Conservation (phyloP, 2,329 filamentous ascomycete species). For the Colletotrichum nymphaeae region DNA sequence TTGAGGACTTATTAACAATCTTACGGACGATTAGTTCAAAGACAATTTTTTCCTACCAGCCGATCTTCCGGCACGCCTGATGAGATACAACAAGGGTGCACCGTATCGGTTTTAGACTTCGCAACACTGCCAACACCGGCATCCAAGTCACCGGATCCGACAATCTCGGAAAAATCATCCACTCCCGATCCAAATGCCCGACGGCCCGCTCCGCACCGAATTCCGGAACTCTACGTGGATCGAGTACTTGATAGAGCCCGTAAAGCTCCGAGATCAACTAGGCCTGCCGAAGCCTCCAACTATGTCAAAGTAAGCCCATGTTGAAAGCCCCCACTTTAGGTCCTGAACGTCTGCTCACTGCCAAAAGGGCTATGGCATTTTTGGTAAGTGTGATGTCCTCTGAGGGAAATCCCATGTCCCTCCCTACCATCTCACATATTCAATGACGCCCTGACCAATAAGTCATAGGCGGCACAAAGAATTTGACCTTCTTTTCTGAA, state of each 20-base stretch:
- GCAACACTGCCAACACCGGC: background rate
- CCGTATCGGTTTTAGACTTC: conserved; percentile 26
- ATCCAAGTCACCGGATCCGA: background rate
- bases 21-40: conserved; percentile 8
- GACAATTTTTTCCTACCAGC: conserved; percentile 28
- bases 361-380: conserved; percentile 43
- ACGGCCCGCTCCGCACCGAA: conserved; percentile 1
- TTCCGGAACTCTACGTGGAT: conserved; percentile 44
- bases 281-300: conserved; percentile 25
- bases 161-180: background rate
- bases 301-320: conserved; percentile 40
- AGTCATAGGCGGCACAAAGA: conserved; percentile 31
- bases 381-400: conserved; percentile 39
- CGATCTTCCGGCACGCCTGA: background rate
- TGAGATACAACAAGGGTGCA: background rate
- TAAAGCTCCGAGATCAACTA: conserved; percentile 27
- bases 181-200: background rate
- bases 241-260: conserved; percentile 38
- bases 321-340: background rate
- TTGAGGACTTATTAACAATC: background rate
- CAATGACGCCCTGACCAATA: background rate
- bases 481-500: conserved; percentile 45
- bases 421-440: background rate
- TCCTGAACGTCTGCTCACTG: background rate
- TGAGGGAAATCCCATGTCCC: background rate